Evolutionary conservation across 176 grass and related monocot species (phyloP).

Genomic region (Cocos nucifera): DNA sequence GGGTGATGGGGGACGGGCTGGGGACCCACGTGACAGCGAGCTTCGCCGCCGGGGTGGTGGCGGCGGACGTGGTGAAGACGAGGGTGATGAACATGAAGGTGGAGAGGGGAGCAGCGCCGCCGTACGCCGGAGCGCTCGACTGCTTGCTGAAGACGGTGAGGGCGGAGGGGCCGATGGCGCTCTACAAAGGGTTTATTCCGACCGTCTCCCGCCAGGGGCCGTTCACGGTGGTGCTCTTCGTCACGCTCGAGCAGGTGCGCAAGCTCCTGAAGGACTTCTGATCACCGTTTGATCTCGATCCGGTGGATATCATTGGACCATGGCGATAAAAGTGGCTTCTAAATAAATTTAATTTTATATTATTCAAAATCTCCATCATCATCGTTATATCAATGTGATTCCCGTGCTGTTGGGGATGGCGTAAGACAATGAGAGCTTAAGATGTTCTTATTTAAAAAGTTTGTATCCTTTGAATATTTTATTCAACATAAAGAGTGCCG

Average conservation of each 20-base stretch:
- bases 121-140: constrained; percentile 13
- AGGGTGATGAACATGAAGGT: constrained; percentile 22
- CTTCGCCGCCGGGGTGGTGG: constrained; percentile 14
- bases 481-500: too few species aligned
- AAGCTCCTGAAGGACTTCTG: constrained; percentile 82
- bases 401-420: too few species aligned
- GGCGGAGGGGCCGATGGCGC: constrained; percentile 17
- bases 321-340: too few species aligned
- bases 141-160: constrained; percentile 19
- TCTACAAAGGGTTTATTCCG: constrained; percentile 72
- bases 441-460: too few species aligned
- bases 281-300: background rate
- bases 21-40: constrained; percentile 17
- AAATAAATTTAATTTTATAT: too few species aligned
- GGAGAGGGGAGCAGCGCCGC: constrained; percentile 10
- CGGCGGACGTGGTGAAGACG: constrained; percentile 22
- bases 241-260: constrained; percentile 96
- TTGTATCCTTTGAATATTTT: too few species aligned
- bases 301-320: too few species aligned
- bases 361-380: too few species aligned
- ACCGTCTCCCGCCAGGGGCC: constrained; percentile 85
- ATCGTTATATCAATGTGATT: too few species aligned
- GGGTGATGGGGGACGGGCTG: constrained; percentile 2
- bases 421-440: too few species aligned
- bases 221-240: constrained; percentile 91